Base-by-base conservation (phyloP, 768 basidiomycete species). In the Paxillus ammoniavirescens region DNA sequence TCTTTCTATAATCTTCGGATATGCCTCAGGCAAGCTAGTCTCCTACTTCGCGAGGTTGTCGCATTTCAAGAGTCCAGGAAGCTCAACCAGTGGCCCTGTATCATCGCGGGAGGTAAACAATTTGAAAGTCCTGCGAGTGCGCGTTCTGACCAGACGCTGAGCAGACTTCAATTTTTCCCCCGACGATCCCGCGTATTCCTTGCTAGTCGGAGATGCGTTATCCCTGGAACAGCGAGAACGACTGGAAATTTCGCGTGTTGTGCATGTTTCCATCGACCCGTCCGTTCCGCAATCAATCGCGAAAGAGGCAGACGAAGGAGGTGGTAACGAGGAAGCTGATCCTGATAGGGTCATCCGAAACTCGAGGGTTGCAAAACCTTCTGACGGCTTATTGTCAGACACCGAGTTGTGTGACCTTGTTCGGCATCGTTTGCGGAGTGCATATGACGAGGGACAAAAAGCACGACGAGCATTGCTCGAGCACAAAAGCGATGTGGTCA, bases 121-220 rank as follows among this genome's bases (percentile, higher is more conserved):
- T 26, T 9, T 6, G 3, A 10, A n/a, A 12, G 40, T 14, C 14
- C 38, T 26, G 35, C 21, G 8, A 17, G 23, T 12, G 55, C 38
- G n/a, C 40, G 15, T 42, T 36, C 54, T 45, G 42, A 53, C 23
- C 46, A 41, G 6, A 57, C 15, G 14, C 36, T 8, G 41, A 35
- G 7, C 50, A 95, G 95, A 98, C 69, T 93, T 97, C 73, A 98
- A 98, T 68, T 91, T 91, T 50, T 70, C 83, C 13, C 96, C 96
- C 0, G 78, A 78, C 56, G 93, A 95, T 64, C 76, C 91, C 5
- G 82, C 83, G 0, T 98, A 98, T 68, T 81, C 90, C 13, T 79
- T 98, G 30, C 66, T 94, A 14, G 78, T 84, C 5, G 82, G 84
- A 14, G 77, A 84, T 49, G 65, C 76, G 4, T 67, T 95, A n/a